Evolutionary conservation across 768 basidiomycete genomes (phyloP).

Genomic region (Dacryopinax primogenitus): DNA sequence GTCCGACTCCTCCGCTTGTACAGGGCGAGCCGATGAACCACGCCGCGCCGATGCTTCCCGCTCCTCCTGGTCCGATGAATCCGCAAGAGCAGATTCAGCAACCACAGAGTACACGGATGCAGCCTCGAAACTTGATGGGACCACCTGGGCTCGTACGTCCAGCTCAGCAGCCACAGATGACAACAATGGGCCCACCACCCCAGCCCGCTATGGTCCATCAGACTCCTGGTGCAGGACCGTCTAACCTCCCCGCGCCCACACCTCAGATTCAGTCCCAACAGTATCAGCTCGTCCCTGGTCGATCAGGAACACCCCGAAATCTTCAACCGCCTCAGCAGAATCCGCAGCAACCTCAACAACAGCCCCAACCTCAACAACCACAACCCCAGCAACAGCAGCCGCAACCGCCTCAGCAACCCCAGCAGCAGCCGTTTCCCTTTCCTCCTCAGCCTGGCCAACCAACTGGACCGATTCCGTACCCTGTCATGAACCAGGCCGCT

Average conservation of each 20-base stretch:
- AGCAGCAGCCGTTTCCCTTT: constrained; percentile 9
- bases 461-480: constrained; percentile 19
- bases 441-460: constrained; percentile 9
- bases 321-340: constrained; percentile 20
- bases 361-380: constrained; percentile 17
- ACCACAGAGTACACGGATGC: background rate
- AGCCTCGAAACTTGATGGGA: background rate
- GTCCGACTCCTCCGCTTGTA: background rate
- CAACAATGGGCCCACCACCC: constrained; percentile 1
- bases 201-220: background rate
- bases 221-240: background rate
- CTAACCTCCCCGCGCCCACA: background rate
- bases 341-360: constrained; percentile 20
- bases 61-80: background rate
- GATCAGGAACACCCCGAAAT: background rate
- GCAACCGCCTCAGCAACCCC: constrained; percentile 23
- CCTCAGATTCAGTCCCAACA: background rate
- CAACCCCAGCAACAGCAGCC: constrained; percentile 13
- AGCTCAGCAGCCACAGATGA: background rate
- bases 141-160: background rate
- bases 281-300: constrained; percentile 3
- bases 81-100: background rate
- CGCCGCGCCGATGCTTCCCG: background rate
- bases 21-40: background rate
- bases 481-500: constrained; percentile 21